Conservation (phyloP, 257 asterid species). For the Vinca minor region DNA sequence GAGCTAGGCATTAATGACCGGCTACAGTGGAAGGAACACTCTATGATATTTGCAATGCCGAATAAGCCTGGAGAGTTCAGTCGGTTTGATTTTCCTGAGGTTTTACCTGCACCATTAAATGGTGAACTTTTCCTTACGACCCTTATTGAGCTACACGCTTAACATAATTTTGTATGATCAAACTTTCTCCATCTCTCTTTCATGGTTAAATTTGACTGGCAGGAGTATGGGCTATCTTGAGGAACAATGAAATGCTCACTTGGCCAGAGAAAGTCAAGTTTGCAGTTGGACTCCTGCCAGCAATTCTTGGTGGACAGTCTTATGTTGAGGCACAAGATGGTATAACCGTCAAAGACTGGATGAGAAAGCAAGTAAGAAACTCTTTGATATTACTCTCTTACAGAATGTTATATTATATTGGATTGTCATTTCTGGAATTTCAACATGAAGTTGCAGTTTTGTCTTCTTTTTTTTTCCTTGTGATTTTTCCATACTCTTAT, state of each 20-base stretch:
- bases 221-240: constrained; percentile 92
- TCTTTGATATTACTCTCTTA: constrained; percentile 4
- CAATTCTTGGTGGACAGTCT: constrained; percentile 89
- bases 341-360: constrained; percentile 87
- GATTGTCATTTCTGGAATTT: background rate
- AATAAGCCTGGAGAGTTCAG: constrained; percentile 94
- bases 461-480: background rate
- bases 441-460: background rate
- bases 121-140: constrained; percentile 36
- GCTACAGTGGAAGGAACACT: constrained; percentile 96
- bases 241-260: constrained; percentile 94
- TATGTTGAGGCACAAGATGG: constrained; percentile 98
- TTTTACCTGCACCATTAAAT: constrained; percentile 80
- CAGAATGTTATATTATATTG: background rate
- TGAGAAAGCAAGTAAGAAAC: constrained; percentile 71
- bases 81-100: constrained; percentile 85
- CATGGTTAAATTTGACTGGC: constrained; percentile 9
- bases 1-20: constrained; percentile 91
- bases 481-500: background rate
- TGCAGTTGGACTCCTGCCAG: constrained; percentile 94
- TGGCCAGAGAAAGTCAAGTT: constrained; percentile 96
- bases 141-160: background rate
- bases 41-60: constrained; percentile 99
- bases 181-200: constrained; percentile 5
- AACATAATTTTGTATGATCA: background rate